A percentile compares a stretch with the other conserved stretches of the same genome.
phyloP scores from a whole-genome alignment of 345 rosid species.

The Linum usitatissimum region DNA sequence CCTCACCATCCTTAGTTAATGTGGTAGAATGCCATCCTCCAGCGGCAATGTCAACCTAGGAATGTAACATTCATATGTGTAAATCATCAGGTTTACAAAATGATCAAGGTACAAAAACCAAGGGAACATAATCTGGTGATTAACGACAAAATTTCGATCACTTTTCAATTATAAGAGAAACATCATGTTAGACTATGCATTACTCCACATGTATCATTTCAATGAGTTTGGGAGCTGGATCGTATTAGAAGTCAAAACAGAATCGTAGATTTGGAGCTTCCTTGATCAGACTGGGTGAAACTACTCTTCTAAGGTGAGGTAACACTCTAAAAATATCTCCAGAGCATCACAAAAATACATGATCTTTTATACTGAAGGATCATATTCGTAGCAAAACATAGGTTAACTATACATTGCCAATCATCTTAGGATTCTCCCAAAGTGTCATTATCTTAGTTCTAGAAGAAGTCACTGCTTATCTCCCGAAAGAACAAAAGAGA shows the following conservation, averaged over 20 bases:
- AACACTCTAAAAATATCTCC: not conserved
- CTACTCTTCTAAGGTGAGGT: not conserved
- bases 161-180: no score
- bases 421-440: not conserved
- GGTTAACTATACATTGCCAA: not conserved
- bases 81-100: slow-evolving; percentile 5
- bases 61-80: slow-evolving; percentile 8
- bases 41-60: slow-evolving; percentile 95
- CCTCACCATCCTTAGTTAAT: slow-evolving; percentile 77
- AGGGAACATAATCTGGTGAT: not conserved
- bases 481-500: not conserved
- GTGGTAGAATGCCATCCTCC: slow-evolving; percentile 99
- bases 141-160: slow-evolving; percentile 8
- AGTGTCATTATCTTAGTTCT: not conserved
- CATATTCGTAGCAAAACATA: not conserved
- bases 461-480: not conserved
- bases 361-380: not conserved
- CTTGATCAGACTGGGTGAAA: not conserved
- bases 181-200: not conserved
- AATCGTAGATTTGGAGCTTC: not conserved
- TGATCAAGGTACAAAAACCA: not conserved
- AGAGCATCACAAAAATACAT: not conserved
- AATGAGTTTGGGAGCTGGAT: not conserved
- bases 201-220: not conserved
- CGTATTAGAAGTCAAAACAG: not conserved